Base-by-base conservation (phyloP, 768 basidiomycete genomes). In the Crassisporium funariophilum region DNA sequence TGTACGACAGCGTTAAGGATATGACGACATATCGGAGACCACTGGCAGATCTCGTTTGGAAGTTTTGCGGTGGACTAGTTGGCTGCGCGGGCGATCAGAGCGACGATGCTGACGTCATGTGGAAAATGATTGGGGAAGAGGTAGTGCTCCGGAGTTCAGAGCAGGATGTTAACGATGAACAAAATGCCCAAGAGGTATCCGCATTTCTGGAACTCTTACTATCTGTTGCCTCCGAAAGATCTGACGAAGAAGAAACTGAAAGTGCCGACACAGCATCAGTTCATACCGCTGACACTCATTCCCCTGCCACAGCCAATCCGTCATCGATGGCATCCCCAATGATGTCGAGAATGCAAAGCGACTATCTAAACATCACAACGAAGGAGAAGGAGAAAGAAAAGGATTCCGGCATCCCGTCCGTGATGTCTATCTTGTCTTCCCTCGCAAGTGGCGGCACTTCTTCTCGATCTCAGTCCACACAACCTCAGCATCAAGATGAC, bases 61-160 rank as follows among this genome's bases (percentile, higher is more conserved):
- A 72, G 35, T 77, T 79, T 37, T 67, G 69, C 33, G 53, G 52
- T 22, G 57, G 57, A 1, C 58, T 62, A 15, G 53, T 65, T 13
- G 57, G 52, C 19, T 53, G 41, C 27, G 41, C 58, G n/a, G 62
- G 57, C 11, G 65, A 57, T 8, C 62, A 64, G 25, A 62, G 60
- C 19, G 73, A 73, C 37, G 64, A 69, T 38, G 71, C 68, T 21
- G 72, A 74, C 35, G 61, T 59, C 12, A 58, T 76, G 47, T 87
- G 84, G 80, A 74, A 73, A 34, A 76, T 88, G 36, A 64, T 88
- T 4, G 86, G 80, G 4, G 83, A 89, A 49, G 87, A 88, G 63
- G 71, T 83, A 16, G 85, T 88, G 4, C 60, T 80, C 35, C 72
- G 79, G 40, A 71, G 68, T 24, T 72, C 73, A 8, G 82, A 82